phyloP scores from a whole-genome alignment of 805 yeast genomes.

The Grigorovia yakushimaensis region DNA sequence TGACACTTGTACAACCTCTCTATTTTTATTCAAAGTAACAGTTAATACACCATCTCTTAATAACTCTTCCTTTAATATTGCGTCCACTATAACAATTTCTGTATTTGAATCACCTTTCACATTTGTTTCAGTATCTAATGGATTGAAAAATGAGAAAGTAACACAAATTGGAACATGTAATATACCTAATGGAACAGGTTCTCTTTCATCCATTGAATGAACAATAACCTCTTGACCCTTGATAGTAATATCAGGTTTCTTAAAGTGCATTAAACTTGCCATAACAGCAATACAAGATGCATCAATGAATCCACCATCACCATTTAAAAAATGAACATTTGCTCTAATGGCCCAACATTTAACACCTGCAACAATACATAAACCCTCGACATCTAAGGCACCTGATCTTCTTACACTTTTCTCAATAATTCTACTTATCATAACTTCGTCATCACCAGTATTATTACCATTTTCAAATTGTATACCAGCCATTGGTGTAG shows the following conservation, averaged over 20 bases:
- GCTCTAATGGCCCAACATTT: constrained; percentile 89
- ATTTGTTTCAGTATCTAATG: constrained; percentile 52
- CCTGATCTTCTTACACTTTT: constrained; percentile 86
- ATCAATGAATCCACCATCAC: constrained; percentile 90
- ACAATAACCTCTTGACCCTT: constrained; percentile 55
- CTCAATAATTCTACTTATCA: constrained; percentile 75
- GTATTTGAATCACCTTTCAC: constrained; percentile 54
- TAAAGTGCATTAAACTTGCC: constrained; percentile 74
- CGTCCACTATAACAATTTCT: constrained; percentile 64
- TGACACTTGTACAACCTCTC: constrained; percentile 81
- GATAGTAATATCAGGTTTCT: constrained; percentile 74
- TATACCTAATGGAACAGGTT: constrained; percentile 77
- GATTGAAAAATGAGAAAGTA: constrained; percentile 78
- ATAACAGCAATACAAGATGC: constrained; percentile 85
- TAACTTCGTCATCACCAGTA: constrained; percentile 69
- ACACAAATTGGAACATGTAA: constrained; percentile 86
- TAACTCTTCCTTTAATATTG: constrained; percentile 66
- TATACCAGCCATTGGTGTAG: constrained; percentile 83
- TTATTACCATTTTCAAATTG: constrained; percentile 63
- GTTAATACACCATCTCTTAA: constrained; percentile 72
- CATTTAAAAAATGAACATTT: constrained; percentile 79
- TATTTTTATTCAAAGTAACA: constrained; percentile 77
- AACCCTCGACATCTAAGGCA: constrained; percentile 81
- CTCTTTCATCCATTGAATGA: constrained; percentile 67
- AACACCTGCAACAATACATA: constrained; percentile 84